A percentile compares a stretch with the other conserved stretches of the same genome.
Evolutionary conservation across 2,329 filamentous ascomycete genomes (phyloP).

Genomic region (Scytalidium lignicola): DNA sequence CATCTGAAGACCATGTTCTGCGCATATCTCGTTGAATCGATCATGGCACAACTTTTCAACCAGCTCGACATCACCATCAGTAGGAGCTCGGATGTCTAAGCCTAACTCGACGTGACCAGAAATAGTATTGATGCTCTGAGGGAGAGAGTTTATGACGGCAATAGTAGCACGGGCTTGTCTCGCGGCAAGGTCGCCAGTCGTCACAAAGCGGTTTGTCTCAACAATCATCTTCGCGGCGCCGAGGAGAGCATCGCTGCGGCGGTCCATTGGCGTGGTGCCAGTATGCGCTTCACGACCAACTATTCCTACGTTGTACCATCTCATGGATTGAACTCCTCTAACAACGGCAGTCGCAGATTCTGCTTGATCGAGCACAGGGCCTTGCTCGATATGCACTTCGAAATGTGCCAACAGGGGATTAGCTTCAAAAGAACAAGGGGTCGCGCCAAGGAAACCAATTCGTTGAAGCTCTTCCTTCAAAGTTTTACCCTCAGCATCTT

Average conservation of each 20-base stretch:
- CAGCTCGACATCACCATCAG: slow-evolving; percentile 7
- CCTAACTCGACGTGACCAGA: slow-evolving; percentile 9
- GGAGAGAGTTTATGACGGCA: slow-evolving; percentile 15
- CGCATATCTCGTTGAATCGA: slow-evolving; percentile 11
- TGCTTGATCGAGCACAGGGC: slow-evolving; percentile 62
- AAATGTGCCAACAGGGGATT: slow-evolving; percentile 69
- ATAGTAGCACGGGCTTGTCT: slow-evolving; percentile 13
- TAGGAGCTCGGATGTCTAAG: slow-evolving; percentile 10
- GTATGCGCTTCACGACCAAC: slow-evolving; percentile 64
- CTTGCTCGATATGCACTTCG: slow-evolving; percentile 76
- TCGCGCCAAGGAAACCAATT: slow-evolving; percentile 61
- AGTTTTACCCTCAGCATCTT: slow-evolving; percentile 49
- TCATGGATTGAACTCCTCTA: slow-evolving; percentile 66
- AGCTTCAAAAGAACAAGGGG: slow-evolving; percentile 47
- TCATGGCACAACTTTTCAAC: slow-evolving; percentile 10
- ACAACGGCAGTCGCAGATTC: slow-evolving; percentile 63
- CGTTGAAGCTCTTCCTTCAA: slow-evolving; percentile 51
- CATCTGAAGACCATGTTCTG: slow-evolving; percentile 12
- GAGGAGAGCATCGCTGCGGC: slow-evolving; percentile 61
- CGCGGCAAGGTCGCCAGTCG: background rate
- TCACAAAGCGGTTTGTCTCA: slow-evolving; percentile 1
- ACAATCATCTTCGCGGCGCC: slow-evolving; percentile 58
- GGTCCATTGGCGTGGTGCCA: slow-evolving; percentile 61
- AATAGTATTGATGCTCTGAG: slow-evolving; percentile 13
- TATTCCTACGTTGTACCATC: slow-evolving; percentile 64